Conservation (phyloP, 2,329 filamentous ascomycete genomes). For the Diplodia mutila region DNA sequence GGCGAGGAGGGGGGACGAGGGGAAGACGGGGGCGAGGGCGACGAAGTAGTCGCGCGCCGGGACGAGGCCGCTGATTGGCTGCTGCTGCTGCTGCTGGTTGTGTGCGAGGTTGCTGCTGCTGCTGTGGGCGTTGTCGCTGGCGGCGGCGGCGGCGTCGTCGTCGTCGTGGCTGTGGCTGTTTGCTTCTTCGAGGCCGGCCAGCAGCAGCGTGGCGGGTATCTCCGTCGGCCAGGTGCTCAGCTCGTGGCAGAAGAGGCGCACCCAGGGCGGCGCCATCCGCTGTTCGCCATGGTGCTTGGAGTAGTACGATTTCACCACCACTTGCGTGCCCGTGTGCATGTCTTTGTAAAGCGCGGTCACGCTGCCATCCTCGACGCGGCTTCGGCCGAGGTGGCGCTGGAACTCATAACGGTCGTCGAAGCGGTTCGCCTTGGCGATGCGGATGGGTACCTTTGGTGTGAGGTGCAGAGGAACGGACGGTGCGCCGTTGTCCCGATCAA, state of each 20-base stretch:
- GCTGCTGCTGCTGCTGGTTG: no score
- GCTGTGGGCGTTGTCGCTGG: neutral
- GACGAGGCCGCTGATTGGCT: constrained; percentile 26
- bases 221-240: constrained; percentile 34
- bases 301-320: neutral
- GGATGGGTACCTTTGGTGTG: neutral
- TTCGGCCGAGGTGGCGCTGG: neutral
- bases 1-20: neutral
- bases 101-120: no score
- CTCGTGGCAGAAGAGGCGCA: neutral
- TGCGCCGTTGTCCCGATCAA: neutral
- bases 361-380: neutral
- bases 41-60: constrained; percentile 10
- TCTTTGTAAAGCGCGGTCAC: constrained; percentile 4
- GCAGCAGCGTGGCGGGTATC: constrained; percentile 34
- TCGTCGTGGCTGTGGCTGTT: neutral
- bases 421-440: constrained; percentile 7
- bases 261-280: neutral
- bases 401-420: constrained; percentile 14
- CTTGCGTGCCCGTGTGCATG: neutral
- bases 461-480: neutral
- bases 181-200: constrained; percentile 28
- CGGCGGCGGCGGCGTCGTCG: neutral
- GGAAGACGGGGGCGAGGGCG: neutral
- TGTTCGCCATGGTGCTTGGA: neutral